Base-by-base conservation (phyloP, 306 rosid species). In the barrel medic (Medicago truncatula) region DNA sequence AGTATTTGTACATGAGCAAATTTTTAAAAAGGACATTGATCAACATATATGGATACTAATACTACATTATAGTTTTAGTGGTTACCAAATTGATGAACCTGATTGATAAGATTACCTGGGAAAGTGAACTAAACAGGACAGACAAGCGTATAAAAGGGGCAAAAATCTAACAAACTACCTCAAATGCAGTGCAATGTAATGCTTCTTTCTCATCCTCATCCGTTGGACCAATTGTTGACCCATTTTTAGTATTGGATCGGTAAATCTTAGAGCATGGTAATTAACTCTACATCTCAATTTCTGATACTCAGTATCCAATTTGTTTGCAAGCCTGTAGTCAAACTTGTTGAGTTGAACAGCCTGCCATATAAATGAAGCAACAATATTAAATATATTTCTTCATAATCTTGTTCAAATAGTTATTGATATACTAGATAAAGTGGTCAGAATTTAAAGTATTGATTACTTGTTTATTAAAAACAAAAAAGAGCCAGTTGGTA, bases 241-340 rank as follows among this genome's bases (percentile, higher is more conserved):
- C 99, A 96, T 96, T 57, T 76, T 75, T 75, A 40, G 83, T 80
- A 96, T 92, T 71, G 90, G 85, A 25, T 75, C 52, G 16, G 99
- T 90, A 77, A 96, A 96, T 79, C 83, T 92, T 73, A 96, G 85
- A 61, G 93, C 99, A 81, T 90, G 99, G 83, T 96, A 96, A 76
- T 96, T 96, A 67, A 87, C 99, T 84, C 99, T 87, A 70, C 99
- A 96, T 86, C 99, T 90, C 85, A 96, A 78, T 82, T 92, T 96
- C 83, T 96, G 99, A 66, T 88, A 86, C 80, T 96, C 97, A 44
- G 97, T 83, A 59, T 78, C 88, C 91, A 96, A 83, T 85, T 82
- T 93, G 89, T 92, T 96, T 83, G 99, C 87, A 61, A 96, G 98
- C 87, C 99, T 90, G 92, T 92, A 96, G 84, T 96, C 99, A 81